phyloP scores from a whole-genome alignment of 495 filamentous ascomycete genomes.

The Lentithecium fluviatile region DNA sequence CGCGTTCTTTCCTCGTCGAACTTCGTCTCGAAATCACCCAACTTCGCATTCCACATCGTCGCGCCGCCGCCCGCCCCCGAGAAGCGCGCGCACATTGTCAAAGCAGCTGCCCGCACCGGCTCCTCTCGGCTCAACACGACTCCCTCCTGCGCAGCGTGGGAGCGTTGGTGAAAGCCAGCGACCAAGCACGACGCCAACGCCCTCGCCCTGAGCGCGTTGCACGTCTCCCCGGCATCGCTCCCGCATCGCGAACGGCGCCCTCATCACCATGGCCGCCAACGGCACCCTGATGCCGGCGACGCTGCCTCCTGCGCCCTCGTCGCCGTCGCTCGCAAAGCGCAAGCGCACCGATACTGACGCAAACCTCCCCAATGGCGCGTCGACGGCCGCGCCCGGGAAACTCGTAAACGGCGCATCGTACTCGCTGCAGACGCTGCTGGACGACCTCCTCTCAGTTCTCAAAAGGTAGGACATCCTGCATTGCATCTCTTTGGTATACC shows the following conservation, averaged over 20 bases:
- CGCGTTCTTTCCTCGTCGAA: background rate
- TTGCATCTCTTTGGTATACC: background rate
- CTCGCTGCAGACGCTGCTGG: constrained; percentile 25
- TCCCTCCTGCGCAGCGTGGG: background rate
- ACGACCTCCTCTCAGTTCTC: constrained; percentile 34
- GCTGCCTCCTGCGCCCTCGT: constrained; percentile 32
- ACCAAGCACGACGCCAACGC: background rate
- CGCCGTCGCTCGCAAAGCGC: constrained; percentile 37
- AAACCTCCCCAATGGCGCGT: constrained; percentile 29
- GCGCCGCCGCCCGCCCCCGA: background rate
- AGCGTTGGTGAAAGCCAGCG: background rate
- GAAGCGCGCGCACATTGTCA: background rate
- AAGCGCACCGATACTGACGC: constrained; percentile 36
- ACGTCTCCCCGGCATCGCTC: constrained; percentile 14
- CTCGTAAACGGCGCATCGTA: background rate
- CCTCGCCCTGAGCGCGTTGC: constrained; percentile 34
- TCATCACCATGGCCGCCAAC: constrained; percentile 37
- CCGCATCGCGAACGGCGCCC: constrained; percentile 17
- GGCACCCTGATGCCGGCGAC: constrained; percentile 38
- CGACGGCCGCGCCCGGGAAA: background rate
- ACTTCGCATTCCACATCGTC: constrained; percentile 3
- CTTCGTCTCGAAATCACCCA: background rate
- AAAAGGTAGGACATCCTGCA: constrained; percentile 28
- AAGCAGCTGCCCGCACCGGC: background rate
- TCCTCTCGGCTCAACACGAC: background rate